Base-by-base conservation (phyloP, 305 asterid genomes). In the Ruellia speciosa region DNA sequence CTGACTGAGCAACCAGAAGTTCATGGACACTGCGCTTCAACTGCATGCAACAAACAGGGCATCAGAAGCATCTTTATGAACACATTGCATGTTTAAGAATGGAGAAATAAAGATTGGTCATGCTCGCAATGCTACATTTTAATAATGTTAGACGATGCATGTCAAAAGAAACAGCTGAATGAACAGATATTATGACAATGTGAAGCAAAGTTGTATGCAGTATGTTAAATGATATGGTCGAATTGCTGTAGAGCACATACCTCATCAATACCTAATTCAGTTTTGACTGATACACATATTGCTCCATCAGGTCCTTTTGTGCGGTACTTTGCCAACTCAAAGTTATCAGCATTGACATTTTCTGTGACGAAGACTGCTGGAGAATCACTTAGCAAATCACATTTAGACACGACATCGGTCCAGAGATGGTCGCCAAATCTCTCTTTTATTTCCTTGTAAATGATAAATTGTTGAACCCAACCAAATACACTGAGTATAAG, bases 351-450 rank as follows among this genome's bases (percentile, higher is more conserved):
- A 40, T 61, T 69, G 57, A 72, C 69, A 70, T 83, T 89, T 66
- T 90, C 96, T 1, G 90, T 85, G 60, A 71, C 64, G 72, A 80
- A 85, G 66, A 80, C 45, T 49, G 73, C 85, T 0, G 98, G 94
- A 59, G 88, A 66, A 65, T 78, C 85, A 64, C 67, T 78, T 62
- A 90, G 69, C 66, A 90, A 73, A 69, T 90, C 98, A 72, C 83
- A 78, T 74, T 90, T 90, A 28, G 98, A 90, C 71, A 90, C 88
- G 45, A 83, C 94, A 66, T 90, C 95, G 63, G 87, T 80, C 98
- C 98, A 90, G 60, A 90, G 87, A 79, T 87, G 96, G 71, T 79
- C 70, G 2, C 77, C 67, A 61, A 85, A 90, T 69, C 98, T 86
- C 80, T 81, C 88, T 70, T 75, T 84, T 59, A 90, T 81, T 73